Base-by-base conservation (phyloP, 1,139 yeast species). In the Scheffersomyces illinoinensis region DNA sequence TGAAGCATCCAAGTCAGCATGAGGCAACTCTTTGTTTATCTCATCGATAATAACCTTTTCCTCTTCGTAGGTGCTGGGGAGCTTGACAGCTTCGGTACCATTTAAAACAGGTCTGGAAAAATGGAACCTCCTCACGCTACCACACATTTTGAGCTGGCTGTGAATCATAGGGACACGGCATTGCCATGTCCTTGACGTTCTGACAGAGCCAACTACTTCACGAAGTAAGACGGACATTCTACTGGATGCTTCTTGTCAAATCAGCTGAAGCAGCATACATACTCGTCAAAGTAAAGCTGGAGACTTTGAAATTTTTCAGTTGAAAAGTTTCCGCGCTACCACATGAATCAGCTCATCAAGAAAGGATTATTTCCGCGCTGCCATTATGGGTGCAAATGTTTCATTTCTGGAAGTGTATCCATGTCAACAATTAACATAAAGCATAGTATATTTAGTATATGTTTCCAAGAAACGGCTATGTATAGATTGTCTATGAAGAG, bases 11-110 rank as follows among this genome's bases (percentile, higher is more conserved):
- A 78, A 61, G 71, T 95, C 99, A 50, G 74, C 78, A n/a, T 82
- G 85, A 5, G 86, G 77, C 63, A 93, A 75, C 20, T 74, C 71
- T 14, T 77, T 72, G 64, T 79, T 77, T 66, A 93, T 82, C 64
- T 83, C 83, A 72, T 89, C 93, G 60, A 90, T 79, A 56, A 86
- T 72, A 50, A 81, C 87, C 71, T 88, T 87, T 69, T 90, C 96
- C 66, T 89, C 93, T 64, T 88, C 93, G 67, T 89, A 90, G 21
- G 86, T 76, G 58, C 72, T 65, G 5, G 83, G 82, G 52, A 74
- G 64, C 47, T 58, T 53, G 47, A 50, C 58, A 10, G 53, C 53
- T 18, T 54, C 60, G 33, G 24, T 26, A 48, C 26, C 24, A 10
- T 20, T 48, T n/a, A 48, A 20, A 14, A n/a, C 21, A n/a, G 24